Conservation (phyloP, 2,329 filamentous ascomycete species). For the Zelopaecilomyces penicillatus region DNA sequence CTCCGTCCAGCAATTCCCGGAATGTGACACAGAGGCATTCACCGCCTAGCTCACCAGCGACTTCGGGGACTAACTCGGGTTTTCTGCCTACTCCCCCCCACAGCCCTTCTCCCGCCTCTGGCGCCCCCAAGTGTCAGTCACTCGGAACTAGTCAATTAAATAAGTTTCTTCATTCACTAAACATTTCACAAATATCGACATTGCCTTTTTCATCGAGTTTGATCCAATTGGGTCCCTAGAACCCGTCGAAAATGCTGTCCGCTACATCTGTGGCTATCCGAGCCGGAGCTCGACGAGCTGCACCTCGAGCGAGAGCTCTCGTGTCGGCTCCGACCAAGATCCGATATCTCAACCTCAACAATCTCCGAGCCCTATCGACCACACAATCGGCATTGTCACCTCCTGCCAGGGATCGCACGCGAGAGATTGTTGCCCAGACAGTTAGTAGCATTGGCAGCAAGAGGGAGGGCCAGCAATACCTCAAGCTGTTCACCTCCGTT, state of each 20-base stretch:
- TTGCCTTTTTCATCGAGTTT: constrained; percentile 5
- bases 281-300: constrained; percentile 34
- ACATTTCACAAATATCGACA: background rate
- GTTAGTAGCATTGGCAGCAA: constrained; percentile 94
- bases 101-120: background rate
- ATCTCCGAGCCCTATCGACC: constrained; percentile 12
- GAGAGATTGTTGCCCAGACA: constrained; percentile 41
- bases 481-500: constrained; percentile 94
- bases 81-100: constrained; percentile 14
- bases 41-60: constrained; percentile 6
- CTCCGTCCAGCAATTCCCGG: too few relatives aligned
- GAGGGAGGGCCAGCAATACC: constrained; percentile 93
- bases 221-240: constrained; percentile 15
- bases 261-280: constrained; percentile 33
- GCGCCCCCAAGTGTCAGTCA: background rate
- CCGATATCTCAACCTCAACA: constrained; percentile 19
- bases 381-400: constrained; percentile 4
- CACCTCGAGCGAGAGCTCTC: constrained; percentile 20
- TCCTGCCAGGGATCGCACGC: constrained; percentile 19
- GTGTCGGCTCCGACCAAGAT: constrained; percentile 15
- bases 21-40: background rate
- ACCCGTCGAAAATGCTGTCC: constrained; percentile 32
- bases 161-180: background rate
- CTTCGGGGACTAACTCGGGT: constrained; percentile 7
- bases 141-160: background rate